These are phyloP conservation scores for Hyphopichia buzzinii DNA, from an alignment of 1,139 yeast genomes.

Conservation along the genomic window DNA sequence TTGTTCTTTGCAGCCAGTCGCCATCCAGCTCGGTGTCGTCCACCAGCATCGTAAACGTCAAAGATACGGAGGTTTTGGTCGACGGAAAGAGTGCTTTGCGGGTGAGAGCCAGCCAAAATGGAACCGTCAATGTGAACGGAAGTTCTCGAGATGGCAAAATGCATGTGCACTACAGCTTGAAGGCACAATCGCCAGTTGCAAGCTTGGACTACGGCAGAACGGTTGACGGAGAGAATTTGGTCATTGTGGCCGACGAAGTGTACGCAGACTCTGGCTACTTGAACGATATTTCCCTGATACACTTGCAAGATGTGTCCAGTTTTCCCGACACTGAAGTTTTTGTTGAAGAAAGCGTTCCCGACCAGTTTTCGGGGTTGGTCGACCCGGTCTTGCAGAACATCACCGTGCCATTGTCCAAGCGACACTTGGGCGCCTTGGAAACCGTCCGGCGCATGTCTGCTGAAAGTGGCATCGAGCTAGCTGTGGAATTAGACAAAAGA, in stretches of 20 bases:
- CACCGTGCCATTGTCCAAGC: neutral
- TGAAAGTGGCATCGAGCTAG: neutral
- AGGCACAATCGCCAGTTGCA: neutral
- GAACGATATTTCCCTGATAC: neutral
- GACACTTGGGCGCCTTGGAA: neutral
- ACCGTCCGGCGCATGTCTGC: neutral
- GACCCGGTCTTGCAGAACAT: neutral
- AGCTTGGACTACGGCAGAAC: slow-evolving; percentile 1
- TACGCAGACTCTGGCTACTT: neutral
- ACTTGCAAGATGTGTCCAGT: slow-evolving; percentile 1
- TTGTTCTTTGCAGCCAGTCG: slow-evolving; percentile 9
- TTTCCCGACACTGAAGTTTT: slow-evolving; percentile 1
- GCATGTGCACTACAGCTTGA: slow-evolving; percentile 1
- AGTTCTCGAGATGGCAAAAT: neutral
- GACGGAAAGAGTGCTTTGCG: neutral
- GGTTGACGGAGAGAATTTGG: slow-evolving; percentile 1
- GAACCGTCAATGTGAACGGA: neutral
- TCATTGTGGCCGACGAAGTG: neutral
- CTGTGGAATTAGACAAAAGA: neutral
- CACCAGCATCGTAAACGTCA: slow-evolving; percentile 1
- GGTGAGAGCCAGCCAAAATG: slow-evolving; percentile 2
- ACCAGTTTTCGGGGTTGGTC: neutral
- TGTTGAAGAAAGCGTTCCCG: slow-evolving; percentile 1
- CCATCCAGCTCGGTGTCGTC: neutral
- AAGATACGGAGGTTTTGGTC: slow-evolving; percentile 1